Evolutionary conservation across 345 rosid species (phyloP), one percentile per base, ranked within the genome.

Genomic region (Erodium maritimum): DNA sequence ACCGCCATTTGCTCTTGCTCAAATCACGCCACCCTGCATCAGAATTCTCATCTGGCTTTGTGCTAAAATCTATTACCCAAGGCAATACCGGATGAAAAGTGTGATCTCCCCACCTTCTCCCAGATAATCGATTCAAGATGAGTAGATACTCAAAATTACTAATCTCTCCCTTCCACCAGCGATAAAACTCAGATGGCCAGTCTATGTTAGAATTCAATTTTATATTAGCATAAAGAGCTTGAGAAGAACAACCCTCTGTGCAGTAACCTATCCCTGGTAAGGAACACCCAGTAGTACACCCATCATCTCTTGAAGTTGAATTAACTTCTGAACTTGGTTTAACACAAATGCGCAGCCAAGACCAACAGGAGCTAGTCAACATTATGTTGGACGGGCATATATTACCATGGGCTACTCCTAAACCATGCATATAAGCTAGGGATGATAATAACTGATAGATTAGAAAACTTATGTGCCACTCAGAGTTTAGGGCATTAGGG

Each of bases 91-190:
- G 85, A 77, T 90, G 91, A 76, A 90, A 85, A 55, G 94, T 79
- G 59, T 85, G 82, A 65, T 90, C 97, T 52, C 96, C 97, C 97
- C 97, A 90, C 73, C 91, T 79, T 79, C 97, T 83, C 45, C 97
- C 97, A 52, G 94, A 89, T 69, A 90, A 68, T 72, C 70, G 85
- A 72, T 85, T 90, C 60, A 90, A 69, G 74, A 83, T 58, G 54
- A 90, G 95, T 61, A 90, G 66, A 73, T 87, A 90, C 67, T 90
- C 96, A 65, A 90, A 90, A 75, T 87, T 90, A 61, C 94, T 83
- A 66, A 85, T 56, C 61, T 87, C 96, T 62, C 97, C 94, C 62
- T 61, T 82, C 96, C 91, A 87, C 97, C 97, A 91, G 67, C 61
- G 77, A 64, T 69, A 63, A 69, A 87, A 91, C 63, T 71, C 82